Evolutionary conservation across 73 alveolate species (phyloP), one percentile per base, ranked within the genome.

Genomic region (Stentor coeruleus): DNA sequence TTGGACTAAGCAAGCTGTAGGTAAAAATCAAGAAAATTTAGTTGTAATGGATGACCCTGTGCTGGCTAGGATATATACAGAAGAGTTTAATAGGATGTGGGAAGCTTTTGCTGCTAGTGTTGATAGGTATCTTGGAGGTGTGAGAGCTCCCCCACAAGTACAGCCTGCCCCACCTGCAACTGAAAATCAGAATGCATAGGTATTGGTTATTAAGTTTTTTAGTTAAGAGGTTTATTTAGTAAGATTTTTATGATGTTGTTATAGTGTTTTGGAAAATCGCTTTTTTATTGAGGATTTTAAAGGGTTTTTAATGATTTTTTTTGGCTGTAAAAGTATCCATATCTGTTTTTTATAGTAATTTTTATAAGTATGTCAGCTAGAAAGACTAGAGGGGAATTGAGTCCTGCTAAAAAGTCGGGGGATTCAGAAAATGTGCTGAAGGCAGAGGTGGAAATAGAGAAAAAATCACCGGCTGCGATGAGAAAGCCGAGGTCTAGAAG

Each of bases 1-100:
- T 81, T 91, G 96, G 96, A 91, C 96, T 30, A 59, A 84, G 38
- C 84, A 84, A 38, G 96, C 96, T 30, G 96, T 84, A 1, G 81
- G 59, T 15, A 76, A 76, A 33, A 91, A 91, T 66, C 84, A 88
- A 39, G 96, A 91, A 82, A 91, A 91, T 39, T 75, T 91, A 3
- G 38, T 83, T 4, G 92, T 85, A 1, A 59, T 91, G 3, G 93
- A 88, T 1, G 87, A 86, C 58, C 58, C 84, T 11, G 20, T 38
- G 3, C 81, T 88, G 14, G 58, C 82, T 38, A 39, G 85, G 39
- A 35, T 75, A 39, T 91, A 91, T 35, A 15, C 85, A 30, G 49
- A 42, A 14, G 96, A 91, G 81, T 91, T 35, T 59, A 91, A 91
- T 28, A 88, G 39, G 76, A 89, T 91, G 20, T 91, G 94, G 94